Base-by-base conservation (phyloP, 78 protist genomes). In the Cavenderia fasciculata region DNA sequence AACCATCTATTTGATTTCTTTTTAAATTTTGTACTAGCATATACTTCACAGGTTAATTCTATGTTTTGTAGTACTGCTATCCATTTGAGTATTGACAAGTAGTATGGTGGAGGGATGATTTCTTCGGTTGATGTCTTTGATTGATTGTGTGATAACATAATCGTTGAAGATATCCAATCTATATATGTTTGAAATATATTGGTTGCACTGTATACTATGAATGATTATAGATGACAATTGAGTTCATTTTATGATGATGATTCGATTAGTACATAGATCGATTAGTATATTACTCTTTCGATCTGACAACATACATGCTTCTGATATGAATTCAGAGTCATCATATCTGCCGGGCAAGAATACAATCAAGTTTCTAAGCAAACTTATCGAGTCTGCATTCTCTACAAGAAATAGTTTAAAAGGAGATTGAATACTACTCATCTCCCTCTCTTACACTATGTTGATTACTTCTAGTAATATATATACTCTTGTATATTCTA, bases 291-390 rank as follows among this genome's bases (percentile, higher is more conserved):
- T n/a, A n/a, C n/a, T n/a, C n/a, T n/a, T n/a, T n/a, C n/a, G n/a
- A n/a, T n/a, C n/a, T 56, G 10, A 56, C 10, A 34, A n/a, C 36
- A 14, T 74, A 75, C 85, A 41, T 25, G 61, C 74, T 78, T 78
- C 87, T 18, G 51, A 38, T 2, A 49, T 46, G 23, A 78, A 19
- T 52, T 78, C 87, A 38, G 76, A 65, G 11, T 78, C 87, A 38
- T 66, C 66, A 38, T 66, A 78, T 12, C 87, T 16, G n/a, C 87
- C 87, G 1, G 87, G 87, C 25, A 78, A 33, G 34, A 78, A 78
- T 16, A 56, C 31, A 25, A 78, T 66, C 25, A 78, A 29, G 6
- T 71, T 43, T 25, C 40, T 78, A 25, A 46, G 11, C 4, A 65
- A 4, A 25, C 33, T 6, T 18, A 78, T 14, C n/a, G 41, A 4